Evolutionary conservation across 306 rosid genomes (phyloP), one percentile per base, ranked within the genome.

Genomic region (Prunus davidiana): DNA sequence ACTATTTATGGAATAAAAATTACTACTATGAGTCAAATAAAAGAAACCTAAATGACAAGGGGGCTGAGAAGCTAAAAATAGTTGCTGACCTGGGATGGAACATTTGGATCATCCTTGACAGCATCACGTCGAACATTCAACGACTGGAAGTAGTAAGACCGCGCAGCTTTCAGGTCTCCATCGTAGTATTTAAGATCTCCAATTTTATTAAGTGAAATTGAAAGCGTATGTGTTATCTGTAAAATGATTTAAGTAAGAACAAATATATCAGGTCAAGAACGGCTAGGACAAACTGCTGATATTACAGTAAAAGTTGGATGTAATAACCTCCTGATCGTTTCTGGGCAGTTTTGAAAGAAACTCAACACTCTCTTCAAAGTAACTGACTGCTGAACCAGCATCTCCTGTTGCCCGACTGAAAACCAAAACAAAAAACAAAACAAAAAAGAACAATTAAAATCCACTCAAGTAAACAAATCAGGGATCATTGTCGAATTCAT

Each of bases 151-250:
- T 96, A 92, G 87, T 80, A 89, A 55, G 88, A 86, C 77, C 98
- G 88, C 72, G 99, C 89, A 77, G 88, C 89, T 87, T 88, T 78
- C 75, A 96, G 90, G 78, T 92, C 92, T 79, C 97, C 99, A 28
- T 82, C 93, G 34, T 96, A 90, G 81, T 95, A 95, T 82, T 92
- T 95, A 71, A 95, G 96, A 86, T 92, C 98, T 62, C 98, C 98
- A 81, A 96, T 89, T 87, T 96, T 96, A 83, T 96, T 92, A 34
- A 95, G 97, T 52, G 99, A 96, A 75, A 92, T 97, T 52, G 97
- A 92, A 67, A 96, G 98, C 64, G 99, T 96, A 80, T 91, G 98
- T 11, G 86, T 86, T 73, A 96, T 80, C 97, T 96, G 88, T 28
- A 61, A 54, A 68, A 68, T 41, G 64, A 70, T 32, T 61, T 16